Evolutionary conservation across 305 asterid species (phyloP).

Genomic region (Rubia peregrina): DNA sequence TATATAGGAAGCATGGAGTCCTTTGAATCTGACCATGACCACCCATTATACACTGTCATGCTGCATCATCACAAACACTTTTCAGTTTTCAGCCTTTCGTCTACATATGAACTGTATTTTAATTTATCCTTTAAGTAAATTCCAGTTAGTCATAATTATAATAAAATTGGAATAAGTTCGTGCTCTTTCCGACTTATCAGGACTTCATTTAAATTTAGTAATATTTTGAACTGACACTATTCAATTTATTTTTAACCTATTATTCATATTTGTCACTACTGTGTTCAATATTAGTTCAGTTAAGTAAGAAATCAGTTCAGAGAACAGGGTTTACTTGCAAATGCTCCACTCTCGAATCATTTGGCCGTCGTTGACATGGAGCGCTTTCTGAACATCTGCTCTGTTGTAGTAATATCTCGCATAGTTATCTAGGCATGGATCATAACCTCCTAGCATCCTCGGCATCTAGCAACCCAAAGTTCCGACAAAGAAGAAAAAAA

Average conservation of each 20-base stretch:
- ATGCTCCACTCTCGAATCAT: constrained; percentile 60
- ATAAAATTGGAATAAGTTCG: too few relatives aligned
- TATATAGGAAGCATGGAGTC: constrained; percentile 77
- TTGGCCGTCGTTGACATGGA: constrained; percentile 55
- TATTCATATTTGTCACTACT: too few relatives aligned
- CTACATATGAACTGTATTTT: background rate
- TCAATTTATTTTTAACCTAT: too few relatives aligned
- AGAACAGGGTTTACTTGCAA: constrained; percentile 56
- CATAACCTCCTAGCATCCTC: constrained; percentile 70
- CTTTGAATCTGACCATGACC: constrained; percentile 65
- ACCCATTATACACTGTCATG: constrained; percentile 46
- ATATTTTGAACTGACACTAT: too few relatives aligned
- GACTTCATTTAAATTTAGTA: too few relatives aligned
- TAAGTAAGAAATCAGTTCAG: background rate
- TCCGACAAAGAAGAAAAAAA: background rate
- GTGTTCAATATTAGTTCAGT: too few relatives aligned
- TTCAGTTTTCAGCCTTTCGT: constrained; percentile 4
- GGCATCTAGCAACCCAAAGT: constrained; percentile 43
- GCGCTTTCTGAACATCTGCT: constrained; percentile 73
- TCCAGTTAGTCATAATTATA: background rate
- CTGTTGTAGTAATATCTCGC: constrained; percentile 58
- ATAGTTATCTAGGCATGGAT: constrained; percentile 86
- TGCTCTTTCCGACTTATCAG: too few relatives aligned
- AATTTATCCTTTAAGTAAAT: background rate
- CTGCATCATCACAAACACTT: constrained; percentile 37